phyloP scores from a whole-genome alignment of 768 basidiomycete genomes.

The Krasilnikovozyma curviuscula region DNA sequence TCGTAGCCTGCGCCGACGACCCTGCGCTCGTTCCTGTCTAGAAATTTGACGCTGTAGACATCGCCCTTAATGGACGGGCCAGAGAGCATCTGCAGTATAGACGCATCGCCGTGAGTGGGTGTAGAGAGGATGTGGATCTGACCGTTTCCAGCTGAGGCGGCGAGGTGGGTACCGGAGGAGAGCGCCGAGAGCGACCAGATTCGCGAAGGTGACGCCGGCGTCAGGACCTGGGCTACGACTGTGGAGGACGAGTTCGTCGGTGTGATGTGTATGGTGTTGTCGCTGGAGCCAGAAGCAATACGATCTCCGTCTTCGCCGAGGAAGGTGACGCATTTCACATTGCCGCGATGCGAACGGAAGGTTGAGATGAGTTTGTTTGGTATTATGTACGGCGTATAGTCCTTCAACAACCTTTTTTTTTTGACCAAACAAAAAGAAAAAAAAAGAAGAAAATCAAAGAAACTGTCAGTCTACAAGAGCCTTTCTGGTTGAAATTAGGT shows the following conservation, averaged over 20 bases:
- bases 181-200: constrained; percentile 20
- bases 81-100: no score
- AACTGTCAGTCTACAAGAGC: no score
- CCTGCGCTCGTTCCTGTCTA: constrained; percentile 16
- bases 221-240: constrained; percentile 9
- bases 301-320: constrained; percentile 13
- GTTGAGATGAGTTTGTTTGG: constrained; percentile 14
- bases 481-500: no score
- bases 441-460: no score
- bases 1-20: constrained; percentile 22
- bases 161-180: constrained; percentile 6
- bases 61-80: constrained; percentile 21
- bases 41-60: constrained; percentile 21
- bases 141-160: constrained; percentile 22
- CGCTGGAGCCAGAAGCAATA: constrained; percentile 22
- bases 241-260: constrained; percentile 11
- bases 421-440: background rate
- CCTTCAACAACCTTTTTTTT: constrained; percentile 15
- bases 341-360: constrained; percentile 17
- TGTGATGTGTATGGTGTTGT: constrained; percentile 21
- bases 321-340: constrained; percentile 21
- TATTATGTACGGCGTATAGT: constrained; percentile 18
- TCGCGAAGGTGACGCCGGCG: constrained; percentile 20
- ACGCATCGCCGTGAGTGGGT: no score
- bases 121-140: no score